Percentiles rank a stretch among this genome's conserved stretches.
Conservation (phyloP, 257 asterid genomes). For the Lithospermum erythrorhizon region DNA sequence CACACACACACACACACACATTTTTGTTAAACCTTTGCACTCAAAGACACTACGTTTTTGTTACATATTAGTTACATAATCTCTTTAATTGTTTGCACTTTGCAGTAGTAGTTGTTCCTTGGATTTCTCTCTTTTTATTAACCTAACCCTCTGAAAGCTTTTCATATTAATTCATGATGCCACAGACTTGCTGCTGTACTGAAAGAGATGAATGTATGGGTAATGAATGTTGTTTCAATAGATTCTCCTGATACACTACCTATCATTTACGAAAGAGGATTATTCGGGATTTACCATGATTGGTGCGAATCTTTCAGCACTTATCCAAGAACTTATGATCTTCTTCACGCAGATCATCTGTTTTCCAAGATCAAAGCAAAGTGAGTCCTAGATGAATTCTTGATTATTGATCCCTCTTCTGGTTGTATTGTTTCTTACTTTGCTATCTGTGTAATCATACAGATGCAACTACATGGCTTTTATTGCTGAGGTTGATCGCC, state of each 20-base stretch:
- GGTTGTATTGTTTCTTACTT: conserved; percentile 2
- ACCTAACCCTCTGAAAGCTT: too few relatives aligned
- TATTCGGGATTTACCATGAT: conserved; percentile 18
- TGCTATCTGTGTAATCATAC: background rate
- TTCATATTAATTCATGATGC: background rate
- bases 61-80: too few relatives aligned
- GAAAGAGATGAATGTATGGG: conserved; percentile 81
- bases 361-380: conserved; percentile 71
- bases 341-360: conserved; percentile 93
- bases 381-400: conserved; percentile 22
- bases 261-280: conserved; percentile 73
- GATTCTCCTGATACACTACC: conserved; percentile 93
- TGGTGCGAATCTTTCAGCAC: conserved; percentile 98
- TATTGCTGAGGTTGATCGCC: conserved; percentile 77
- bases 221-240: conserved; percentile 71
- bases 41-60: too few relatives aligned
- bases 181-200: conserved; percentile 89
- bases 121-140: too few relatives aligned
- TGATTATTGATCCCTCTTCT: background rate
- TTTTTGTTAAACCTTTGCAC: too few relatives aligned
- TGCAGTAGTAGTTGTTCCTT: too few relatives aligned
- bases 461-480: conserved; percentile 13
- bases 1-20: too few relatives aligned
- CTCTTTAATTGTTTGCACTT: too few relatives aligned
- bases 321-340: conserved; percentile 93